Evolutionary conservation across 768 basidiomycete genomes (phyloP).

Genomic region (Suillus cothurnatus): DNA sequence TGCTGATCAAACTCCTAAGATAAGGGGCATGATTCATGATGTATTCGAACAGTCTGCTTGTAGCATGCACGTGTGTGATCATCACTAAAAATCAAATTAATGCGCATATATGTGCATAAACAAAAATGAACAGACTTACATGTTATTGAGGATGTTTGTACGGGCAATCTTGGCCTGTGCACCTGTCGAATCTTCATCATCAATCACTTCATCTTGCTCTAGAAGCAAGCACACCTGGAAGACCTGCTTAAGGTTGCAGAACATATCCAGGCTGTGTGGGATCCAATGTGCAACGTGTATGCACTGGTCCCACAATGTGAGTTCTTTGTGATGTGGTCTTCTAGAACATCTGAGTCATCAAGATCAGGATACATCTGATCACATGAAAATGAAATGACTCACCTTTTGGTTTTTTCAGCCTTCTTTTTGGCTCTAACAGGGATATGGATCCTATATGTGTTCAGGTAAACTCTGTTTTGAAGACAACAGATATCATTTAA

Average conservation of each 20-base stretch:
- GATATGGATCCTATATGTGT: background rate
- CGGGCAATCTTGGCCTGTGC: background rate
- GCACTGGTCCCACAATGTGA: constrained; percentile 3
- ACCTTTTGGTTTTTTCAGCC: background rate
- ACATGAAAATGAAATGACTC: background rate
- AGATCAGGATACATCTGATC: background rate
- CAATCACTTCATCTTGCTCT: background rate
- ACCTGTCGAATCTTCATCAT: background rate
- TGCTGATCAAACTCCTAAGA: background rate
- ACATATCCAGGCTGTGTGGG: constrained; percentile 8
- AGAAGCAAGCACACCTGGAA: constrained; percentile 7
- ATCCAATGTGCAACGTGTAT: constrained; percentile 9
- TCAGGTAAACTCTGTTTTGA: background rate
- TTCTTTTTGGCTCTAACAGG: no score
- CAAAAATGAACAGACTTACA: background rate
- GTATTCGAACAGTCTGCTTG: background rate
- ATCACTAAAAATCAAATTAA: constrained; percentile 1
- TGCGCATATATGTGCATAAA: background rate
- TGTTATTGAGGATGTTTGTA: background rate
- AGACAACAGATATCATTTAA: background rate
- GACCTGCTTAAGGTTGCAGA: constrained; percentile 1
- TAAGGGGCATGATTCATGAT: background rate
- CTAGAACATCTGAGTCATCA: background rate
- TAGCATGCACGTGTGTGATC: no score
- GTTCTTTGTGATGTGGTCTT: background rate